A percentile compares a stretch with the other conserved stretches of the same genome.
phyloP scores from a whole-genome alignment of 2,329 filamentous ascomycete species.

The Fusarium sp. region DNA sequence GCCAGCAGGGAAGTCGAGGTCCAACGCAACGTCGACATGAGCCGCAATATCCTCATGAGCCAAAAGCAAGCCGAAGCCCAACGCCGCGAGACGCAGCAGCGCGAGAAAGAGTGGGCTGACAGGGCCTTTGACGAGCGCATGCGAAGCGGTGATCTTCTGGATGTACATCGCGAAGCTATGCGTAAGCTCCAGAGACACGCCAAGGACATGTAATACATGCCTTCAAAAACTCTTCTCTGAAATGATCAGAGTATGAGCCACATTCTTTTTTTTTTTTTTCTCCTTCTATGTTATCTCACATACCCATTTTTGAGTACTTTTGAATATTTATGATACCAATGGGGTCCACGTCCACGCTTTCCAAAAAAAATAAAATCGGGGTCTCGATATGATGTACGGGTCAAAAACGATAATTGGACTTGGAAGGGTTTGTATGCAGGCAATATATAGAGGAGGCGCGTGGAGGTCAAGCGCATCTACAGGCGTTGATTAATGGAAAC shows the following conservation, averaged over 20 bases:
- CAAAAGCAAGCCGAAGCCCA: slow-evolving; percentile 75
- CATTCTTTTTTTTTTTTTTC: slow-evolving; percentile 23
- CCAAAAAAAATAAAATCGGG: slow-evolving; percentile 13
- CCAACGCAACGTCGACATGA: slow-evolving; percentile 66
- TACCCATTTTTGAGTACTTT: slow-evolving; percentile 37
- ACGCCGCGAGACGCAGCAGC: slow-evolving; percentile 70
- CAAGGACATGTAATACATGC: slow-evolving; percentile 48
- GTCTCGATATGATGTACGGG: slow-evolving; percentile 25
- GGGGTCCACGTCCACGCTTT: slow-evolving; percentile 40
- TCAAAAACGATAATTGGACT: slow-evolving; percentile 33
- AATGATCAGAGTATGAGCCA: slow-evolving; percentile 1
- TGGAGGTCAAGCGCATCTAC: slow-evolving; percentile 19
- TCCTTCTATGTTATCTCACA: slow-evolving; percentile 22
- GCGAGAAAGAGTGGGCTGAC: slow-evolving; percentile 71
- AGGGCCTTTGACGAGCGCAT: slow-evolving; percentile 81
- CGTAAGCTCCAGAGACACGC: slow-evolving; percentile 78
- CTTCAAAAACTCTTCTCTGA: not conserved
- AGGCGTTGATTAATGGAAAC: slow-evolving; percentile 33
- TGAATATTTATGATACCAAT: slow-evolving; percentile 48
- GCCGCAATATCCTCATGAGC: slow-evolving; percentile 69
- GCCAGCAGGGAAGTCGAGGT: slow-evolving; percentile 59
- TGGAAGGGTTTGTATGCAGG: slow-evolving; percentile 27
- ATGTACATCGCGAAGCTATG: slow-evolving; percentile 84
- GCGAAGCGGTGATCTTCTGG: slow-evolving; percentile 80
- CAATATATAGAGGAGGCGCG: slow-evolving; percentile 34